A percentile compares a stretch with the other conserved stretches of the same genome.
Conservation (phyloP, 805 yeast species). For the Isabelozyma rhagii region DNA sequence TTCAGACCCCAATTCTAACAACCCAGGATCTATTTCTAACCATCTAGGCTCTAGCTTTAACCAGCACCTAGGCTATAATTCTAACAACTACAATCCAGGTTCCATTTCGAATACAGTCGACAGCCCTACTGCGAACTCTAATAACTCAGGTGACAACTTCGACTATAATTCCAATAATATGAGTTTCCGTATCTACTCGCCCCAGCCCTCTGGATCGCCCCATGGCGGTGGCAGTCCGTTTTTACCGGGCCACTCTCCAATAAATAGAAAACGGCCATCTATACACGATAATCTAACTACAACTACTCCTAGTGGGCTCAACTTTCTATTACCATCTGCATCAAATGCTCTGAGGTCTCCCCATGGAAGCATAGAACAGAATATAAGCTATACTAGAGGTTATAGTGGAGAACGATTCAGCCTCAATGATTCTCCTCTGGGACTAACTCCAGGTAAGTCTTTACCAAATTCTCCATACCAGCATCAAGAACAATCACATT, state of each 20-base stretch:
- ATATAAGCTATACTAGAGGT: conserved; percentile 11
- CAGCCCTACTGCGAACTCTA: not conserved
- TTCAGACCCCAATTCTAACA: no score
- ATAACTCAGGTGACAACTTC: no score
- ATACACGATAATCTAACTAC: not conserved
- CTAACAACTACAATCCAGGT: not conserved
- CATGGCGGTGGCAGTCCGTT: not conserved
- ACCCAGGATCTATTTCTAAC: no score
- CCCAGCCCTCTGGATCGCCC: not conserved
- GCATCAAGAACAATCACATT: not conserved
- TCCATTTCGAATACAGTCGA: not conserved
- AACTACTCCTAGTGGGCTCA: not conserved
- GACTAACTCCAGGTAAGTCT: not conserved
- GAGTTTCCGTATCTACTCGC: not conserved
- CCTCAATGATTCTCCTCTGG: not conserved
- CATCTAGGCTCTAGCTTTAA: no score
- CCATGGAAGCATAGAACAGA: conserved; percentile 7
- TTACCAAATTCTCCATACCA: not conserved
- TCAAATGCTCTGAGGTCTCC: conserved; percentile 1
- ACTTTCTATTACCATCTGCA: not conserved
- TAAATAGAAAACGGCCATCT: not conserved
- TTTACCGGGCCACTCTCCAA: not conserved
- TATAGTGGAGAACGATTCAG: not conserved
- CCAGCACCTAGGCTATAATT: no score
- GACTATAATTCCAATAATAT: not conserved